Evolutionary conservation across 2,329 filamentous ascomycete genomes (phyloP), one percentile per base, ranked within the genome.

Genomic region (Neonectria faginata): DNA sequence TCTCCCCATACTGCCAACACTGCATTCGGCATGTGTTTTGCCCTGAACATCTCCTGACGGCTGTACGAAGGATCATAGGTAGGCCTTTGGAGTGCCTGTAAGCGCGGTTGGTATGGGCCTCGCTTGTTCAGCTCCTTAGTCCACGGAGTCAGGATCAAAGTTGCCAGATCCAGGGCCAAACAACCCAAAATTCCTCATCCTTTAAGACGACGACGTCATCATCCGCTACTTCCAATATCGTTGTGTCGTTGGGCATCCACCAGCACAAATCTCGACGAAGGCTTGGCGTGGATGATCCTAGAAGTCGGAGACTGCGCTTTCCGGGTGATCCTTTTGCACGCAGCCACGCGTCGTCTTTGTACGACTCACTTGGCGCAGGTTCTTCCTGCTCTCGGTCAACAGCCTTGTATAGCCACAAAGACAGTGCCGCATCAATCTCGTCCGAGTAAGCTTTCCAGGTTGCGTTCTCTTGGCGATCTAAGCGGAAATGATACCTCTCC

Each of bases 391-490:
- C 33, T 22, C 29, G n/a, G 16, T 45, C 27, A n/a, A 39, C 14
- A 10, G 8, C 31, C 2, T 11, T 22, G 20, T 69, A 76, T 1
- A 76, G 9, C 76, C 76, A 77, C 3, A 77, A 52, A 1, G 76
- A 78, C 8, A 78, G 58, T 2, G 67, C 74, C 7, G 76, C 73
- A 6, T 77, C 74, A 16, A 77, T 65, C 36, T 73, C 68, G 3
- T 66, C 64, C 3, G 65, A 18, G 42, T 57, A 52, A 20, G 66
- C 67, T 27, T 59, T 70, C 75, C 75, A 77, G 4, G 41, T 41
- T 1, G 60, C 61, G 0, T 22, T 36, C 2, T 56, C 9, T 5
- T 18, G 10, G 18, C 53, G 45, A 20, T 52, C 39, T 31, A 67
- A 50, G 42, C 27, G 47, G 42, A 67, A 62, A n/a, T 59, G 9